A percentile compares a stretch with the other conserved stretches of the same genome.
Conservation (phyloP, 2,329 filamentous ascomycete species). For the Monilinia vaccinii-corymbosi region DNA sequence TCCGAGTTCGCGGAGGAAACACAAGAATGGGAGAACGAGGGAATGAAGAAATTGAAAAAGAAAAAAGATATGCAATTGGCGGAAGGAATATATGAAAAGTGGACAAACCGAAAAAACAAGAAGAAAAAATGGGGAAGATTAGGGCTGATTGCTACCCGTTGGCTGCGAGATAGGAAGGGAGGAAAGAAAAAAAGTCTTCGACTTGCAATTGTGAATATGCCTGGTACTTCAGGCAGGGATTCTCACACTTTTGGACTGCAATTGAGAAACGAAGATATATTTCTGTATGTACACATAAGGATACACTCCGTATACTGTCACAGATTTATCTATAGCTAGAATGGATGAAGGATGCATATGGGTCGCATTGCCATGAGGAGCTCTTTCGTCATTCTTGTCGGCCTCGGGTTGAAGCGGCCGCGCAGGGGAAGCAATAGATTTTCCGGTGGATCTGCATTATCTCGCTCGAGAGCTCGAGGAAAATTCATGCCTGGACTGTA, state of each 20-base stretch:
- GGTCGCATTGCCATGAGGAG: neutral
- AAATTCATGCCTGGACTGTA: neutral
- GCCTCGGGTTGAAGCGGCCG: neutral
- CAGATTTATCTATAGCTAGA: neutral
- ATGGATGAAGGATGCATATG: neutral
- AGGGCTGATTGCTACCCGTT: neutral
- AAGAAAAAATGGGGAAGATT: constrained; percentile 9
- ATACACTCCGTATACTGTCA: neutral
- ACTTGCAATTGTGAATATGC: constrained; percentile 5
- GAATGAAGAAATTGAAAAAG: neutral
- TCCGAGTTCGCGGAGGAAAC: neutral
- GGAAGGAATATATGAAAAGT: neutral
- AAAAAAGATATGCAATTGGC: constrained; percentile 2
- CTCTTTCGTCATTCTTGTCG: neutral
- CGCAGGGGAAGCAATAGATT: neutral
- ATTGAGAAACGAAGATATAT: neutral
- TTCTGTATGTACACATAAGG: neutral
- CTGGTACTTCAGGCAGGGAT: neutral
- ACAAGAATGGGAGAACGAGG: neutral
- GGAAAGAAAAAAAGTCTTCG: neutral
- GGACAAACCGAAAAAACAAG: constrained; percentile 3
- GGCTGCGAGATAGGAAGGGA: neutral
- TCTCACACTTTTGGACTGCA: neutral
- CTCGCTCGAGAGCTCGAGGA: neutral
- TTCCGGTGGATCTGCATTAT: neutral